A percentile compares a stretch with the other conserved stretches of the same genome.
phyloP scores from a whole-genome alignment of 495 filamentous ascomycete species.

The Lasiosphaeria ovina region DNA sequence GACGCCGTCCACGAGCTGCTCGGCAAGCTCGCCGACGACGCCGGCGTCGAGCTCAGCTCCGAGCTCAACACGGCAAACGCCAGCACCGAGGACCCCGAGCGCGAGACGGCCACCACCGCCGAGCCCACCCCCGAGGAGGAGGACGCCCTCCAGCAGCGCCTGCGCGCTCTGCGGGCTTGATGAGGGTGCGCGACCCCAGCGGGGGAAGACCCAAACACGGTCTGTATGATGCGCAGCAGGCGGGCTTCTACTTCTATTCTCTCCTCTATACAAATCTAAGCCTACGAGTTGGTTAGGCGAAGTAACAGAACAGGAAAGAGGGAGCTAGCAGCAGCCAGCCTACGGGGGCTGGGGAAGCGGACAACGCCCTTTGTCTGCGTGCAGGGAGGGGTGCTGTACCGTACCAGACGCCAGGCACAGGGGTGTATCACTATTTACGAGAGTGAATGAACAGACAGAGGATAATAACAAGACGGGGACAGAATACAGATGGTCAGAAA shows the following conservation, averaged over 20 bases:
- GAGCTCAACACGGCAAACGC: conserved; percentile 64
- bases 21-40: conserved; percentile 77
- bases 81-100: conserved; percentile 50
- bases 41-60: conserved; percentile 68
- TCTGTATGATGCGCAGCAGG: background rate
- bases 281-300: no score
- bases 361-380: no score
- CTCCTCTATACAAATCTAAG: no score
- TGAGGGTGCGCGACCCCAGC: background rate
- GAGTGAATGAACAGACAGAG: no score
- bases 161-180: conserved; percentile 52
- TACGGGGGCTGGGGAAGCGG: no score
- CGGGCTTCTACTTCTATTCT: background rate
- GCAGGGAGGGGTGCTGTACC: no score
- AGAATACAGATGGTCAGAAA: no score
- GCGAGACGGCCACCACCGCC: conserved; percentile 25
- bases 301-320: no score
- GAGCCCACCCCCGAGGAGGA: conserved; percentile 62
- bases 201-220: background rate
- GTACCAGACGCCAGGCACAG: no score
- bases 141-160: conserved; percentile 59
- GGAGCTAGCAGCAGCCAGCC: no score
- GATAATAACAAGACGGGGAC: no score
- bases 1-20: conserved; percentile 81
- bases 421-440: no score